Evolutionary conservation across 2,329 filamentous ascomycete species (phyloP).

Genomic region (Aspergillus aculeatus): DNA sequence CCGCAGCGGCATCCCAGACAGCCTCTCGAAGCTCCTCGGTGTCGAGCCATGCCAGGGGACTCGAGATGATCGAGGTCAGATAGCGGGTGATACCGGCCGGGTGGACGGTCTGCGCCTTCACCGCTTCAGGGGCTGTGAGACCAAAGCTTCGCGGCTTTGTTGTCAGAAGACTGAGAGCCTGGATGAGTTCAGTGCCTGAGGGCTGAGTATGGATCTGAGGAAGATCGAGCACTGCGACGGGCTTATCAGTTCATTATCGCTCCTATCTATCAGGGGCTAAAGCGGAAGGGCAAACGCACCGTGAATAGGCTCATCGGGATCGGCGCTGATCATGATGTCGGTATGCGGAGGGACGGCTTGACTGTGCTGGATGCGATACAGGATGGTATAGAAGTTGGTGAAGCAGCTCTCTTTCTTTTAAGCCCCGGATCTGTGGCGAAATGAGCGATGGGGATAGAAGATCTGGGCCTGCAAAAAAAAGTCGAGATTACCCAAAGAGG

Average conservation of each 20-base stretch:
- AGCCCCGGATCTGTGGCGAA: constrained; percentile 18
- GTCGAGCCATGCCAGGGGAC: constrained; percentile 46
- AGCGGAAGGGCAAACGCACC: constrained; percentile 28
- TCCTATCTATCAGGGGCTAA: constrained; percentile 19
- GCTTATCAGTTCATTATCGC: constrained; percentile 34
- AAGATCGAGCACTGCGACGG: constrained; percentile 64
- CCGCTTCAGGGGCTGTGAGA: constrained; percentile 25
- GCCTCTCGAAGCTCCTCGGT: constrained; percentile 44
- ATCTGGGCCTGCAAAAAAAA: constrained; percentile 28
- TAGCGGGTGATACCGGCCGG: constrained; percentile 45
- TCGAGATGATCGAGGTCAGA: constrained; percentile 49
- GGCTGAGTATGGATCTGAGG: constrained; percentile 82
- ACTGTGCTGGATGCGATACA: constrained; percentile 1
- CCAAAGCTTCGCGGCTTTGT: constrained; percentile 58
- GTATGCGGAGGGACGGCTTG: constrained; percentile 4
- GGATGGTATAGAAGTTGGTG: background rate
- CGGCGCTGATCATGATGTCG: constrained; percentile 35
- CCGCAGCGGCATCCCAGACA: constrained; percentile 73
- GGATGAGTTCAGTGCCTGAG: constrained; percentile 61
- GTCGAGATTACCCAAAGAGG: constrained; percentile 31
- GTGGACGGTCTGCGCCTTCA: constrained; percentile 35
- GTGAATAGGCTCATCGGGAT: constrained; percentile 39
- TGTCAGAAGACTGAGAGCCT: constrained; percentile 65
- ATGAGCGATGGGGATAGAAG: constrained; percentile 16
- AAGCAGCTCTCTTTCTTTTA: constrained; percentile 10